Conservation (phyloP, 495 filamentous ascomycete genomes). For the Penicillium crystallinum region DNA sequence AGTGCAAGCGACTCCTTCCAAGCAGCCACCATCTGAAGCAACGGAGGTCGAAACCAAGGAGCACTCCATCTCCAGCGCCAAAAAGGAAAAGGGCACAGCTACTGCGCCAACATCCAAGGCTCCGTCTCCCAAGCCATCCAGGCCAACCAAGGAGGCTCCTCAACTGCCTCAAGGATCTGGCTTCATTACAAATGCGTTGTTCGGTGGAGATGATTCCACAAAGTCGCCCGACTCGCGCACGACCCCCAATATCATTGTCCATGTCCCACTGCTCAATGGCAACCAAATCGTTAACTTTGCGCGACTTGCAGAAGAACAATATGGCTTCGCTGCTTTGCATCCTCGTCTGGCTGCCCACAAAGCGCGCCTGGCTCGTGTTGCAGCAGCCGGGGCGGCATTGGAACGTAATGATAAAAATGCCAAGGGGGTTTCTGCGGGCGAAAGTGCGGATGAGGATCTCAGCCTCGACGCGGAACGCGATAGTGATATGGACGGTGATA, state of each 20-base stretch:
- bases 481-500: slow-evolving; percentile 65
- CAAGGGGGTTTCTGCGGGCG: slow-evolving; percentile 55
- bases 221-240: slow-evolving; percentile 41
- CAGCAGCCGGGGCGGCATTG: slow-evolving; percentile 74
- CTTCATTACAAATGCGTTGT: slow-evolving; percentile 58
- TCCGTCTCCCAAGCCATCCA: slow-evolving; percentile 54
- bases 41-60: slow-evolving; percentile 40
- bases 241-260: slow-evolving; percentile 77
- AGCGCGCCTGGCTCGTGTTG: slow-evolving; percentile 72
- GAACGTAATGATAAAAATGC: slow-evolving; percentile 56
- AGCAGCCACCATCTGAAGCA: slow-evolving; percentile 14
- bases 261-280: slow-evolving; percentile 69
- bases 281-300: slow-evolving; percentile 96
- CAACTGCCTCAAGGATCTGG: slow-evolving; percentile 61
- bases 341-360: slow-evolving; percentile 84
- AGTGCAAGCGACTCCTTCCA: slow-evolving; percentile 12
- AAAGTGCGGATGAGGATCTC: slow-evolving; percentile 56
- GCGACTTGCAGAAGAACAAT: slow-evolving; percentile 83
- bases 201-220: slow-evolving; percentile 45
- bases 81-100: slow-evolving; percentile 37
- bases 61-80: slow-evolving; percentile 17
- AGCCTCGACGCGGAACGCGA: slow-evolving; percentile 42
- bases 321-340: slow-evolving; percentile 90
- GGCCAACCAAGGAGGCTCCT: slow-evolving; percentile 48
- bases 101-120: slow-evolving; percentile 52